These are phyloP conservation scores for Mycena citricolor DNA, from an alignment of 1,284 basidiomycete species.

Conservation along the genomic window DNA sequence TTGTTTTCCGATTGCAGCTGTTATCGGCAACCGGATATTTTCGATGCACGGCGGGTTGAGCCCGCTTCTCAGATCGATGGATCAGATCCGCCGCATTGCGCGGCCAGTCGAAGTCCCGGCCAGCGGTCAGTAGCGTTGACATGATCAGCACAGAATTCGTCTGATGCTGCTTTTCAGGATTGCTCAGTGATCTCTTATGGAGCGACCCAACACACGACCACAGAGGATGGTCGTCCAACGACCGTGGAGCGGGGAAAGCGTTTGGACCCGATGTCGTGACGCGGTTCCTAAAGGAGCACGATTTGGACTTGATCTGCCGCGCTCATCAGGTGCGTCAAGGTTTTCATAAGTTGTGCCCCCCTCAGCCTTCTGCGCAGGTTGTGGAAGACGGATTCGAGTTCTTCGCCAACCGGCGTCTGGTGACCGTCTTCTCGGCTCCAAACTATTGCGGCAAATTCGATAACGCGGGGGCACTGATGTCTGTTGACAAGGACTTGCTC, in stretches of 20 bases:
- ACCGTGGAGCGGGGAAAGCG: constrained; percentile 96
- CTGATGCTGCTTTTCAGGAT: constrained; percentile 46
- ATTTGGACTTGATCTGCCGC: constrained; percentile 98
- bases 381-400: constrained; percentile 99
- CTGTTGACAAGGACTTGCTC: constrained; percentile 17
- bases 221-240: constrained; percentile 98
- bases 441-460: constrained; percentile 99
- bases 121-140: constrained; percentile 65
- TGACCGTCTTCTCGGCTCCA: constrained; percentile 96
- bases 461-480: constrained; percentile 99
- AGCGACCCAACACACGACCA: constrained; percentile 99
- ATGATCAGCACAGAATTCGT: constrained; percentile 4
- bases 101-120: constrained; percentile 98
- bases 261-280: constrained; percentile 98
- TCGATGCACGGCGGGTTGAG: constrained; percentile 92
- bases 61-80: constrained; percentile 98
- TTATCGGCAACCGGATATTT: constrained; percentile 97
- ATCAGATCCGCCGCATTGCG: constrained; percentile 98
- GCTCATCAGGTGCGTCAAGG: constrained; percentile 81
- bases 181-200: constrained; percentile 29
- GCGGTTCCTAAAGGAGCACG: constrained; percentile 97
- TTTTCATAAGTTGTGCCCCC: constrained; percentile 7
- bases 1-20: constrained; percentile 91
- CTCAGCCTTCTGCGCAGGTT: constrained; percentile 52
- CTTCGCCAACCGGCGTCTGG: constrained; percentile 95